phyloP scores from a whole-genome alignment of 768 basidiomycete species.

The Trametes cinnabarina region DNA sequence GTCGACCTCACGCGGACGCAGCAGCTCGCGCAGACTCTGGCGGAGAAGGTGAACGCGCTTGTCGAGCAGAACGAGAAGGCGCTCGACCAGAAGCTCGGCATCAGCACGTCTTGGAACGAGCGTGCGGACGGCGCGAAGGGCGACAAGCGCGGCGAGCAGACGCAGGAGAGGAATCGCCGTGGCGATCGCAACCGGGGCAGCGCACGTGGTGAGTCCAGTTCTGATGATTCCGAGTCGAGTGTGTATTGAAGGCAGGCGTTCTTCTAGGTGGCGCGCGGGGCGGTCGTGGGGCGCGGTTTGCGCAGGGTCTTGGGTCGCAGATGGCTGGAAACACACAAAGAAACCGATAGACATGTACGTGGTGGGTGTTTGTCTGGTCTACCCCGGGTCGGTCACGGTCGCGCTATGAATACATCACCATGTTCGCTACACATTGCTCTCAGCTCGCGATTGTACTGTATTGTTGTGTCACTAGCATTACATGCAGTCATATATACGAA shows the following conservation, averaged over 20 bases:
- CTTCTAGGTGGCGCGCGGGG: slow-evolving; percentile 54
- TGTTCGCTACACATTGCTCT: slow-evolving; percentile 14
- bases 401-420: slow-evolving; percentile 16
- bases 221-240: neutral
- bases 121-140: slow-evolving; percentile 68
- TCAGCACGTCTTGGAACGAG: slow-evolving; percentile 60
- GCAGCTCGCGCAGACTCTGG: slow-evolving; percentile 83
- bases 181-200: slow-evolving; percentile 65
- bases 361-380: neutral
- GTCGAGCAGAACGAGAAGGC: slow-evolving; percentile 92
- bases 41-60: slow-evolving; percentile 83
- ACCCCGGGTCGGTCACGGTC: neutral
- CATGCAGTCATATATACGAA: slow-evolving; percentile 21
- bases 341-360: slow-evolving; percentile 20
- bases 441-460: slow-evolving; percentile 19
- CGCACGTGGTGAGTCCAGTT: slow-evolving; percentile 47
- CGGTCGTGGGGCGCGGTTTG: slow-evolving; percentile 77
- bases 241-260: neutral
- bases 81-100: slow-evolving; percentile 80
- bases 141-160: slow-evolving; percentile 78
- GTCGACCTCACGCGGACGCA: slow-evolving; percentile 86
- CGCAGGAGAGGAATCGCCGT: slow-evolving; percentile 71
- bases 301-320: slow-evolving; percentile 80
- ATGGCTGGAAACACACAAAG: slow-evolving; percentile 48
- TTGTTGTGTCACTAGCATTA: slow-evolving; percentile 21